A percentile compares a stretch with the other conserved stretches of the same genome.
These are phyloP conservation scores for Fusarium dlaminii DNA, from an alignment of 2,329 filamentous ascomycete species.

Conservation along the genomic window DNA sequence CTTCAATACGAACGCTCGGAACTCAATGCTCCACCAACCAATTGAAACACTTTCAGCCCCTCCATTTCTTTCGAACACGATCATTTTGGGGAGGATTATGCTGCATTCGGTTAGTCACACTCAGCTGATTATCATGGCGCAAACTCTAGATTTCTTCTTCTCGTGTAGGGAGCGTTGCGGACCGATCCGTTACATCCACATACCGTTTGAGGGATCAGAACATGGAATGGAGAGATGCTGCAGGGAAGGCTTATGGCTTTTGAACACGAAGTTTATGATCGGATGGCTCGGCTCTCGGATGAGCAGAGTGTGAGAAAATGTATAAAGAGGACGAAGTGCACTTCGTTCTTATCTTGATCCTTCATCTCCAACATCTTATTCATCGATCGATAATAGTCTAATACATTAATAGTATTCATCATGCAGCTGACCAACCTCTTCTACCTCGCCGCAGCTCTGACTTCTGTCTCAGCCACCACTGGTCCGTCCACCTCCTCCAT, in stretches of 20 bases:
- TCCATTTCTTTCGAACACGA: not conserved
- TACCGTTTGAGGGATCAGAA: not conserved
- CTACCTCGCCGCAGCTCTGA: conserved; percentile 48
- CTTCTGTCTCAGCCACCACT: conserved; percentile 46
- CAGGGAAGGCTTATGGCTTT: not conserved
- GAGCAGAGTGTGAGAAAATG: accelerated
- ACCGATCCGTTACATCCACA: not conserved
- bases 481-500: conserved; percentile 31
- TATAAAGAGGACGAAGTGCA: not conserved
- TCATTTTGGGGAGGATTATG: not conserved
- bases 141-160: not conserved
- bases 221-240: not conserved
- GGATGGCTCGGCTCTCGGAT: not conserved
- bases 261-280: not conserved
- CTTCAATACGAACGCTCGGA: not conserved
- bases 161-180: not conserved
- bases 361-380: not conserved
- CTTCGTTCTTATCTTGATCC: not conserved
- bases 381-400: too few species aligned
- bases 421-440: conserved; percentile 56
- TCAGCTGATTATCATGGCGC: not conserved
- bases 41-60: not conserved
- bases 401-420: conserved; percentile 28
- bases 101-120: not conserved
- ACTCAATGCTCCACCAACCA: not conserved